A percentile compares a stretch with the other conserved stretches of the same genome.
These are phyloP conservation scores for Thalassiosira exigua DNA, from an alignment of 352 stramenopile species.

Conservation along the genomic window DNA sequence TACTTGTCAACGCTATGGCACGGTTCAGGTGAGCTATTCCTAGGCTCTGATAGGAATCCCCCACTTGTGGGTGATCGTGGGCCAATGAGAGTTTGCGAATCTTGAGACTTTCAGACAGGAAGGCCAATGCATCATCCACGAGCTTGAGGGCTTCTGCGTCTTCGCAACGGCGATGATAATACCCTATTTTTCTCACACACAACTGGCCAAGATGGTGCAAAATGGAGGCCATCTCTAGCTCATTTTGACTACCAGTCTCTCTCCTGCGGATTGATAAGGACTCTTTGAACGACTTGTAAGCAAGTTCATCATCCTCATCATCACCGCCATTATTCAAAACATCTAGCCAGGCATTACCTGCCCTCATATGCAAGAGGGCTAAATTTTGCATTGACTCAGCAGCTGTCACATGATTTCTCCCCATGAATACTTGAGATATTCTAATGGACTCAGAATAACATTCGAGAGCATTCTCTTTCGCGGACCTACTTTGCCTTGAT, in stretches of 20 bases:
- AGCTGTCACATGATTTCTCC: slow-evolving; percentile 50
- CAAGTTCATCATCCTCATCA: slow-evolving; percentile 47
- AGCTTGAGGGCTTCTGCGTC: slow-evolving; percentile 45
- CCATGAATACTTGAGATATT: slow-evolving; percentile 59
- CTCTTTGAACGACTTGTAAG: slow-evolving; percentile 59
- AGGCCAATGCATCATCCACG: slow-evolving; percentile 59
- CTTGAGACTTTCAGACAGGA: slow-evolving; percentile 61
- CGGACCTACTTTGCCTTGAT: slow-evolving; percentile 34
- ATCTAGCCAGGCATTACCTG: slow-evolving; percentile 37
- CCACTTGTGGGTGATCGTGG: slow-evolving; percentile 45
- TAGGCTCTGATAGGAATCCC: slow-evolving; percentile 50
- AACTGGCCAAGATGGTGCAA: slow-evolving; percentile 56
- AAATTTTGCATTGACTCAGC: slow-evolving; percentile 60
- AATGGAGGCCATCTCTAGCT: slow-evolving; percentile 55
- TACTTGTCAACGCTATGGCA: slow-evolving; percentile 41
- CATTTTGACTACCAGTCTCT: slow-evolving; percentile 50
- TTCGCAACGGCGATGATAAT: slow-evolving; percentile 30
- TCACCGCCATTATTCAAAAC: slow-evolving; percentile 52
- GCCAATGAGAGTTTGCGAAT: slow-evolving; percentile 54
- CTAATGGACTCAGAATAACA: slow-evolving; percentile 67
- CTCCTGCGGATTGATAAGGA: slow-evolving; percentile 55
- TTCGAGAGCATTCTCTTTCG: slow-evolving; percentile 55
- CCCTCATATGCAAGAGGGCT: slow-evolving; percentile 47
- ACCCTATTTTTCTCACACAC: slow-evolving; percentile 47
- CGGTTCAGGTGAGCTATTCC: slow-evolving; percentile 55